Evolutionary conservation across 768 basidiomycete genomes (phyloP).

Genomic region (Hericium erinaceus): DNA sequence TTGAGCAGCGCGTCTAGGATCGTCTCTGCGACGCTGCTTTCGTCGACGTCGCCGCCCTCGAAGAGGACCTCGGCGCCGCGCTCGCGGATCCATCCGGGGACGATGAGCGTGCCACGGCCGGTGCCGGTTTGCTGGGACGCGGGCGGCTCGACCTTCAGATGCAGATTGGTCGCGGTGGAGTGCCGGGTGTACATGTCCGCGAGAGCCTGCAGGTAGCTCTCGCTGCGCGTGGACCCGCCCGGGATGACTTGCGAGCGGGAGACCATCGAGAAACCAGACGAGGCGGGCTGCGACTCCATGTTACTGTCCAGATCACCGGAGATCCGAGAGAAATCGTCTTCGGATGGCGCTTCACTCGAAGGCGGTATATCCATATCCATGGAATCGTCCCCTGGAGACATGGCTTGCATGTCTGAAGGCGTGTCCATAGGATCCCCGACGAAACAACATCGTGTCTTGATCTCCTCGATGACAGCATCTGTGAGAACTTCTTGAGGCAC

Average conservation of each 20-base stretch:
- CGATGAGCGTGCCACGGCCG: constrained; percentile 66
- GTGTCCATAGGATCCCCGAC: constrained; percentile 56
- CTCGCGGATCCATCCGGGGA: constrained; percentile 95
- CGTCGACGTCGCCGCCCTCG: constrained; percentile 83
- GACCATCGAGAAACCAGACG: constrained; percentile 51
- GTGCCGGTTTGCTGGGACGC: constrained; percentile 57
- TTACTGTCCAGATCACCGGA: constrained; percentile 38
- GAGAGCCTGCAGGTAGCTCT: constrained; percentile 54
- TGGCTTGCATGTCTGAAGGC: constrained; percentile 14
- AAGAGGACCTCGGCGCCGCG: constrained; percentile 87
- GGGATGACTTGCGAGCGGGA: constrained; percentile 31
- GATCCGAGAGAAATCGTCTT: constrained; percentile 54
- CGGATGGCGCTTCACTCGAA: constrained; percentile 53
- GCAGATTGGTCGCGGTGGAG: constrained; percentile 70
- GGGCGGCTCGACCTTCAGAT: constrained; percentile 61
- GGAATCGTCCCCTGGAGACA: constrained; percentile 24
- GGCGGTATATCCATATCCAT: constrained; percentile 36
- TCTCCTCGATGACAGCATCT: constrained; percentile 75
- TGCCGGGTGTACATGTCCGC: constrained; percentile 64
- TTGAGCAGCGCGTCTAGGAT: constrained; percentile 74
- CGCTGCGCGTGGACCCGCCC: constrained; percentile 24
- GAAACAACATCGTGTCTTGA: constrained; percentile 86
- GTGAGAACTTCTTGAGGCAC: constrained; percentile 77
- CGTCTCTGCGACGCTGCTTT: constrained; percentile 74
- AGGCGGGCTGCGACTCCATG: constrained; percentile 38